Conservation (phyloP, 2,329 filamentous ascomycete genomes). For the Monilinia vaccinii-corymbosi region DNA sequence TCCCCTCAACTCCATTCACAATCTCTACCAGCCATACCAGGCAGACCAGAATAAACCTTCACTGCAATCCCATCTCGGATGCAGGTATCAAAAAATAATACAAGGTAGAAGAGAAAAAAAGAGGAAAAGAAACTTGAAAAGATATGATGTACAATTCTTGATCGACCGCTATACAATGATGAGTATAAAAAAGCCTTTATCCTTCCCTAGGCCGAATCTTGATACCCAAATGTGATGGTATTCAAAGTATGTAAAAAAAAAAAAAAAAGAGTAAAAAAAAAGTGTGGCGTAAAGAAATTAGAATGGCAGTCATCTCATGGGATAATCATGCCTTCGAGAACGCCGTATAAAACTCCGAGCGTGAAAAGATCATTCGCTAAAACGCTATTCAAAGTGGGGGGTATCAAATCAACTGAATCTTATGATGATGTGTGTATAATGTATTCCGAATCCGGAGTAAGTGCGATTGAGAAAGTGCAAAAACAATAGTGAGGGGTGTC, state of each 20-base stretch:
- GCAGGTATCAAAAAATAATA: neutral
- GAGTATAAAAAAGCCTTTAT: slow-evolving; percentile 6
- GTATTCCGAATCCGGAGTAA: slow-evolving; percentile 4
- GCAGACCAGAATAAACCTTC: neutral
- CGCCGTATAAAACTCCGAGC: neutral
- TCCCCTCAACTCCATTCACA: neutral
- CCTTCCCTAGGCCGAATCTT: neutral
- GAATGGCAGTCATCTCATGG: neutral
- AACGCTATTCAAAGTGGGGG: slow-evolving; percentile 30
- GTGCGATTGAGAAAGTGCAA: neutral
- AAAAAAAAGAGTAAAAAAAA: neutral
- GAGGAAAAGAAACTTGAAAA: neutral
- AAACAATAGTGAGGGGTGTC: neutral
- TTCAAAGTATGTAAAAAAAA: slow-evolving; percentile 3
- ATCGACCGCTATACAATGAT: slow-evolving; percentile 11
- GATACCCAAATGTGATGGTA: slow-evolving; percentile 3
- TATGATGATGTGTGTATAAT: slow-evolving; percentile 13
- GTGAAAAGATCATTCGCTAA: slow-evolving; percentile 27
- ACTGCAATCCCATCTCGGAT: neutral
- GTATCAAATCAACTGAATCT: slow-evolving; percentile 29
- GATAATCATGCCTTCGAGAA: neutral
- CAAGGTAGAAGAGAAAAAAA: slow-evolving; percentile 1
- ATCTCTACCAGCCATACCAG: neutral
- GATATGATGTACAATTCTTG: slow-evolving; percentile 9
- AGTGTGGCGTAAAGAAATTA: neutral